phyloP scores from a whole-genome alignment of 805 yeast genomes.

The Nakazawaea laoshanensis region DNA sequence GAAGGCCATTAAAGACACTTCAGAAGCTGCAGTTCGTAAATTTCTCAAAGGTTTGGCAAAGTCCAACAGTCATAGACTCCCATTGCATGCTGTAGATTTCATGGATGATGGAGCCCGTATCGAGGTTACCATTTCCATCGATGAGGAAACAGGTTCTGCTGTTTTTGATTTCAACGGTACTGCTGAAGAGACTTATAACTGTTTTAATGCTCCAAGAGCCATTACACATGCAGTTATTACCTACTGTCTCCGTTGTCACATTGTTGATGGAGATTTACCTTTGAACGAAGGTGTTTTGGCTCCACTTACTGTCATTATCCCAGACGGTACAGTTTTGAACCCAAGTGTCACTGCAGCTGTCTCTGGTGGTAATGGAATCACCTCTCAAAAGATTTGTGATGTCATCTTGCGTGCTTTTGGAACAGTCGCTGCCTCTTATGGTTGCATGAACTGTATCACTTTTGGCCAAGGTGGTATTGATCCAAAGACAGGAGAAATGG shows the following conservation, averaged over 20 bases:
- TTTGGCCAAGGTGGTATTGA: constrained; percentile 65
- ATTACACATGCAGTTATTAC: constrained; percentile 45
- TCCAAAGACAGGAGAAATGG: constrained; percentile 25
- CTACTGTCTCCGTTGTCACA: constrained; percentile 40
- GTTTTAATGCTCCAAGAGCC: constrained; percentile 47
- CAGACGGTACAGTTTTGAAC: constrained; percentile 24
- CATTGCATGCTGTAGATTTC: constrained; percentile 33
- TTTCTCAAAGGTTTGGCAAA: constrained; percentile 24
- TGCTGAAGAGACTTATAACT: constrained; percentile 42
- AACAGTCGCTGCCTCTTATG: constrained; percentile 84
- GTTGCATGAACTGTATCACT: constrained; percentile 82
- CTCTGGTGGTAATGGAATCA: constrained; percentile 51
- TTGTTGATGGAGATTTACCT: constrained; percentile 45
- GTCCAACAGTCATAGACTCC: constrained; percentile 23
- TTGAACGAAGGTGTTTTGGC: constrained; percentile 44
- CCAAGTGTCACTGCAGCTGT: constrained; percentile 38
- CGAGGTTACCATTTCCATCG: constrained; percentile 30
- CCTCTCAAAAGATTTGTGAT: constrained; percentile 84
- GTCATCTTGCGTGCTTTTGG: constrained; percentile 73
- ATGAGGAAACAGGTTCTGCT: constrained; percentile 30
- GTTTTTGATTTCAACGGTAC: constrained; percentile 46
- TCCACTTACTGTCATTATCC: constrained; percentile 21
- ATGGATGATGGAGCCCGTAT: constrained; percentile 52
- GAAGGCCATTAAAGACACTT: constrained; percentile 30
- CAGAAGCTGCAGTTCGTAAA: constrained; percentile 29